Evolutionary conservation across 164 flowering plant genomes (phyloP).

Genomic region (Buxus sempervirens): DNA sequence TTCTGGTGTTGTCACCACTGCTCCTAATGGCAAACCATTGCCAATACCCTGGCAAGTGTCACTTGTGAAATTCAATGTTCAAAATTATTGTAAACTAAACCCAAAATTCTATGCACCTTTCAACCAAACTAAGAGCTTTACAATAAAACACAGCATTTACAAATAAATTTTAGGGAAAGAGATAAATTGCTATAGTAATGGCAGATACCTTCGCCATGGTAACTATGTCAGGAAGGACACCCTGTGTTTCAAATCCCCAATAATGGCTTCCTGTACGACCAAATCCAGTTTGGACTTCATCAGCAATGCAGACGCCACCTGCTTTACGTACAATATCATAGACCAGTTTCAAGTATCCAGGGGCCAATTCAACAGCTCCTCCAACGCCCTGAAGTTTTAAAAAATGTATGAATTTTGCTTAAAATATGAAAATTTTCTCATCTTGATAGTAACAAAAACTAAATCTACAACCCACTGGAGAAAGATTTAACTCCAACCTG

Average conservation of each 20-base stretch:
- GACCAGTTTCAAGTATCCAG: conserved; percentile 84
- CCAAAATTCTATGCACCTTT: background rate
- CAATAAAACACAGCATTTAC: background rate
- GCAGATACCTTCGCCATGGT: conserved; percentile 96
- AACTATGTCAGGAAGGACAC: conserved; percentile 89
- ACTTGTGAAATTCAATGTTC: conserved; percentile 1
- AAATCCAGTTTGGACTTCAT: conserved; percentile 99
- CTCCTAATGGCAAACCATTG: conserved; percentile 94
- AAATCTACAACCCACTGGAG: background rate
- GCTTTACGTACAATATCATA: conserved; percentile 89
- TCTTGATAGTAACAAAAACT: background rate
- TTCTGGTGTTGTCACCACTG: conserved; percentile 97
- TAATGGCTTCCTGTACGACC: conserved; percentile 97
- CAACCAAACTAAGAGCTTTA: background rate
- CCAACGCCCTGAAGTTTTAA: conserved; percentile 73
- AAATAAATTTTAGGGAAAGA: background rate
- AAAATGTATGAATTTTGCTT: conserved; percentile 8
- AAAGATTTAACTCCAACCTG: conserved; percentile 49
- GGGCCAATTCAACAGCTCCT: conserved; percentile 97
- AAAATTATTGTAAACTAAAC: background rate
- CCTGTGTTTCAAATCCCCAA: conserved; percentile 98
- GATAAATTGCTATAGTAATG: background rate
- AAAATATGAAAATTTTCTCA: background rate
- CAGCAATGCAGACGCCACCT: conserved; percentile 98
- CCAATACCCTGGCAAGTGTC: conserved; percentile 79